These are phyloP conservation scores for Madurella fahalii DNA, from an alignment of 2,329 filamentous ascomycete species.

Conservation along the genomic window DNA sequence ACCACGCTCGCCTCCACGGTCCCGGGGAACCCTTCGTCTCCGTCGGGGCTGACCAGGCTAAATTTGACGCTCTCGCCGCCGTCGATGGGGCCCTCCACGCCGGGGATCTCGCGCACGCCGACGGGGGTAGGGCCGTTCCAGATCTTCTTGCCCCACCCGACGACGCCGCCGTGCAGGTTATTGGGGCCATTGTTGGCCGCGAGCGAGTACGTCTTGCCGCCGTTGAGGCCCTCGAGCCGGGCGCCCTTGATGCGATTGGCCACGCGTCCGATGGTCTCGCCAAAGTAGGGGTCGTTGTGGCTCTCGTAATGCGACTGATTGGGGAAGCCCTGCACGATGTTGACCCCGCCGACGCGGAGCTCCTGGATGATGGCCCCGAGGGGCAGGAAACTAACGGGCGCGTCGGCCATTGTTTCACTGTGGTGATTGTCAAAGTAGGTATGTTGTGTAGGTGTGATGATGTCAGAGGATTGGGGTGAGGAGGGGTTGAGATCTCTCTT, in stretches of 20 bases:
- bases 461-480: background rate
- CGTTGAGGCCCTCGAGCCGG: constrained; percentile 68
- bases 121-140: constrained; percentile 69
- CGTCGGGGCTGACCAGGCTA: constrained; percentile 65
- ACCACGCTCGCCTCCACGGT: constrained; percentile 72
- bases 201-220: constrained; percentile 61
- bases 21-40: constrained; percentile 87
- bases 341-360: constrained; percentile 70
- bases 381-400: constrained; percentile 63
- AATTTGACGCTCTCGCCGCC: constrained; percentile 66
- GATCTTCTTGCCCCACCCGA: constrained; percentile 77
- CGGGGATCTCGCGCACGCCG: constrained; percentile 46
- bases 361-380: constrained; percentile 77
- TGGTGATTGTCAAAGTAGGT: background rate
- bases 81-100: constrained; percentile 44
- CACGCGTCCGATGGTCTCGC: constrained; percentile 83
- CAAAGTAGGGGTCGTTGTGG: constrained; percentile 78
- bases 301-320: constrained; percentile 68
- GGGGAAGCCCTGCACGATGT: constrained; percentile 87
- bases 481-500: background rate
- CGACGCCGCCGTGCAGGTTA: constrained; percentile 65
- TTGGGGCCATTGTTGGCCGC: constrained; percentile 74
- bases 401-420: constrained; percentile 39
- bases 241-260: constrained; percentile 77
- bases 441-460: background rate